Evolutionary conservation across 2,329 filamentous ascomycete genomes (phyloP).

Genomic region (Stagonosporopsis tanaceti): DNA sequence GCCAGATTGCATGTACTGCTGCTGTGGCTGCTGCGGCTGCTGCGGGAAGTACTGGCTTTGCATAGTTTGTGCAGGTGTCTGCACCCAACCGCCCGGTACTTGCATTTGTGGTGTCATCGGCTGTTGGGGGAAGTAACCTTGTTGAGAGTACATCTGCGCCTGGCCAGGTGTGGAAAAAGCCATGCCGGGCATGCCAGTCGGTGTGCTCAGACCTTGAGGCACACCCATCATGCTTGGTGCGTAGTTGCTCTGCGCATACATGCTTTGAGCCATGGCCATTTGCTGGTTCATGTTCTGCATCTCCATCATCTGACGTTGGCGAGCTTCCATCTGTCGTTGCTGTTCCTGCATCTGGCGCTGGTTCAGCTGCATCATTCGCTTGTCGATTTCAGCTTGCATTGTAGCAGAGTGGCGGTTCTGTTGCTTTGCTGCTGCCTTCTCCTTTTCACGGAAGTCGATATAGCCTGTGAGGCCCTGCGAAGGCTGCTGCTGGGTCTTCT

Average conservation of each 20-base stretch:
- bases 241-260: conserved; percentile 33
- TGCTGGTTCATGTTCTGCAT: conserved; percentile 40
- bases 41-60: conserved; percentile 40
- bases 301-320: conserved; percentile 37
- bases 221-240: conserved; percentile 33
- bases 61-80: conserved; percentile 37
- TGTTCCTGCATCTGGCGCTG: conserved; percentile 42
- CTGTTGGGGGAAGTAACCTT: conserved; percentile 39
- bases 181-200: conserved; percentile 31
- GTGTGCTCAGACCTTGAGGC: conserved; percentile 29
- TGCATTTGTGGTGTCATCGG: conserved; percentile 38
- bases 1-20: conserved; percentile 15
- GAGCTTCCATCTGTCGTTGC: conserved; percentile 36
- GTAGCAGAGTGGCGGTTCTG: conserved; percentile 41
- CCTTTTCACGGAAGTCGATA: conserved; percentile 80
- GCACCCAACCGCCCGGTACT: conserved; percentile 39
- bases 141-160: conserved; percentile 42
- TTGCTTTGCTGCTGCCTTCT: conserved; percentile 60
- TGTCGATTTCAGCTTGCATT: conserved; percentile 49
- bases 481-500: conserved; percentile 51
- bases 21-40: conserved; percentile 19
- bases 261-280: conserved; percentile 34
- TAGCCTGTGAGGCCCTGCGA: conserved; percentile 73
- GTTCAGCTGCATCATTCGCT: conserved; percentile 43
- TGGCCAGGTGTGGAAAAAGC: conserved; percentile 40